These are phyloP conservation scores for Alternaria novae-zelandiae DNA, from an alignment of 2,329 filamentous ascomycete species.

Conservation along the genomic window DNA sequence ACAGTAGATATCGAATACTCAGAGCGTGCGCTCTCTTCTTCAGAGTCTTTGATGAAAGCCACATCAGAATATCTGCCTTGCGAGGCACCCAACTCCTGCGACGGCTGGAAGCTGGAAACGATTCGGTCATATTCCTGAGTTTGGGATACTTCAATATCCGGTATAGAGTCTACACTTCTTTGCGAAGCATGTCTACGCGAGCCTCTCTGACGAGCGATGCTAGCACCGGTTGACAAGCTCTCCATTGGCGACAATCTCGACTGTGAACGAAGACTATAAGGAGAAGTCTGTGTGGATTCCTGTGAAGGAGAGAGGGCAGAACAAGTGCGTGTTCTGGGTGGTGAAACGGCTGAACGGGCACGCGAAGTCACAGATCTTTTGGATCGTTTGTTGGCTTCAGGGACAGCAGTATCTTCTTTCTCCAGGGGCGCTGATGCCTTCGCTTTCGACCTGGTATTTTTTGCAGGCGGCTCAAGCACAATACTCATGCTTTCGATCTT, in stretches of 20 bases:
- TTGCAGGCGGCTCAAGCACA: conserved; percentile 33
- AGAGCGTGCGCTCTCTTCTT: conserved; percentile 39
- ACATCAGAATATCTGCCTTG: conserved; percentile 33
- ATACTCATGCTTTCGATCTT: conserved; percentile 28
- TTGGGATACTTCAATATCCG: conserved; percentile 9
- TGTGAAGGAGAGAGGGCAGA: conserved; percentile 29
- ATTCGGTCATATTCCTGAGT: conserved; percentile 20
- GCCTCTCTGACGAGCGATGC: conserved; percentile 5
- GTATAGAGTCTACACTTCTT: conserved; percentile 14
- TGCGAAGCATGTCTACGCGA: conserved; percentile 21
- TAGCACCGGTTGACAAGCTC: not conserved
- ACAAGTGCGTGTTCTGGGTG: conserved; percentile 20
- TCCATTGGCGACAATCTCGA: conserved; percentile 34
- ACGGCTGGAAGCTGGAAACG: conserved; percentile 23
- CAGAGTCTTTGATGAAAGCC: conserved; percentile 39
- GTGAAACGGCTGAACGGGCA: conserved; percentile 23
- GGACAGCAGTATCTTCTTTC: conserved; percentile 18
- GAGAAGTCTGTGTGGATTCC: conserved; percentile 26
- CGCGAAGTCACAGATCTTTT: conserved; percentile 24
- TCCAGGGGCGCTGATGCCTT: conserved; percentile 31
- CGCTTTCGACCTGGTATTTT: conserved; percentile 42
- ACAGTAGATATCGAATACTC: conserved; percentile 36
- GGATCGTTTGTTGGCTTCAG: conserved; percentile 18
- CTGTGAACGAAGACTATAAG: conserved; percentile 38
- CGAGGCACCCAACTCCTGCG: conserved; percentile 32